These are phyloP conservation scores for Colletotrichum melonis DNA, from an alignment of 2,329 filamentous ascomycete species.

Conservation along the genomic window DNA sequence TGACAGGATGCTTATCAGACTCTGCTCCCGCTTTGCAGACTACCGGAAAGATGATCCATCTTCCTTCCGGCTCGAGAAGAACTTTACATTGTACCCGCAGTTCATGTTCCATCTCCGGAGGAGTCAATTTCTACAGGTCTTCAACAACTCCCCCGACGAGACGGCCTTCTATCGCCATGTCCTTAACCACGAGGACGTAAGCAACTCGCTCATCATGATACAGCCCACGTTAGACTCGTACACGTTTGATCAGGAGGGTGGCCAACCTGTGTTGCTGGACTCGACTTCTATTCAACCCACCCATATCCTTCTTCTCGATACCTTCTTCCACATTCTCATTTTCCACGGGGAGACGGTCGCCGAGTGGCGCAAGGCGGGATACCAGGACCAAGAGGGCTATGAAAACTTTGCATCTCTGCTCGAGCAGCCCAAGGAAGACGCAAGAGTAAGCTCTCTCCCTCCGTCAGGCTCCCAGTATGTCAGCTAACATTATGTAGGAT, in stretches of 20 bases:
- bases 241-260: conserved; percentile 94
- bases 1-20: conserved; percentile 95
- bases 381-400: conserved; percentile 97
- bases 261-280: conserved; percentile 92
- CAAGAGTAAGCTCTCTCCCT: conserved; percentile 72
- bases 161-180: conserved; percentile 99
- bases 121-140: conserved; percentile 97
- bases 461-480: not conserved
- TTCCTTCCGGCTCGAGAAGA: conserved; percentile 97
- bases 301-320: conserved; percentile 93
- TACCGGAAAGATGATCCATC: conserved; percentile 98
- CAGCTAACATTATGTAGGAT: conserved; percentile 67
- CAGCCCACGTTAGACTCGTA: conserved; percentile 98
- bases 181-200: conserved; percentile 95
- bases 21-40: conserved; percentile 97
- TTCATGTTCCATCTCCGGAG: conserved; percentile 99
- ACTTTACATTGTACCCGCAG: conserved; percentile 98
- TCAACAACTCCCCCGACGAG: conserved; percentile 99
- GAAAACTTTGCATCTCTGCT: conserved; percentile 92
- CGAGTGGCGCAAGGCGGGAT: conserved; percentile 97
- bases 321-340: conserved; percentile 99
- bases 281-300: conserved; percentile 96
- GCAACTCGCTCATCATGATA: conserved; percentile 98
- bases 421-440: conserved; percentile 96
- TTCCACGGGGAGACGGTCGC: conserved; percentile 99